A percentile compares a stretch with the other conserved stretches of the same genome.
Conservation (phyloP, 2,329 filamentous ascomycete genomes). For the Pezicula rhizophila region DNA sequence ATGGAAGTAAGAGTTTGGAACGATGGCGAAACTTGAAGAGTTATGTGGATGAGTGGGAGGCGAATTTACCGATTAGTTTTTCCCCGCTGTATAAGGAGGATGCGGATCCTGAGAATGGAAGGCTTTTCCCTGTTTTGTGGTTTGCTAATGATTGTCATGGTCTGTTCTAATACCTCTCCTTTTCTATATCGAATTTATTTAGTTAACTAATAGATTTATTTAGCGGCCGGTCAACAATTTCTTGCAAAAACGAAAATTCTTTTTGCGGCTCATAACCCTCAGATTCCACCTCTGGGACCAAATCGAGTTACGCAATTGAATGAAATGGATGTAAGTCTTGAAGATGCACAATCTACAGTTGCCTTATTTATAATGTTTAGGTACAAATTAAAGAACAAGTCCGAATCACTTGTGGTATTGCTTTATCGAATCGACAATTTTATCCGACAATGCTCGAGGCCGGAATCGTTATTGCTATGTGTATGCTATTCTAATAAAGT, state of each 20-base stretch:
- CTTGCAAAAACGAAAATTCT: background rate
- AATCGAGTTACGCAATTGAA: background rate
- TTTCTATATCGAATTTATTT: too few relatives aligned
- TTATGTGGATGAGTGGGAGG: background rate
- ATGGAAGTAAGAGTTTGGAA: background rate
- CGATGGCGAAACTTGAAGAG: background rate
- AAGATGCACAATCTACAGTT: too few relatives aligned
- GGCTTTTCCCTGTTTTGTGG: background rate
- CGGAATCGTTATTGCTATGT: background rate
- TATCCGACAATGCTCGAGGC: background rate
- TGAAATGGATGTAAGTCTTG: background rate
- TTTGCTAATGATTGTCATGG: slow-evolving; percentile 1
- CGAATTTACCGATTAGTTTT: background rate
- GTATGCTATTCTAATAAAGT: background rate
- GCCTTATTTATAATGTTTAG: background rate
- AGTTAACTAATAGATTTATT: background rate
- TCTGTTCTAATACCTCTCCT: background rate
- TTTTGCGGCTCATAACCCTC: background rate
- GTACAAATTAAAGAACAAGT: background rate
- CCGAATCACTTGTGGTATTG: background rate
- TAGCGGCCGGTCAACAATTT: background rate
- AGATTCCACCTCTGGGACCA: background rate
- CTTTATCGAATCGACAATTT: background rate
- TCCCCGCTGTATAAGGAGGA: background rate
- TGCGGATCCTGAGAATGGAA: background rate